Base-by-base conservation (phyloP, 306 rosid species). In the Citrullus colocynthis region DNA sequence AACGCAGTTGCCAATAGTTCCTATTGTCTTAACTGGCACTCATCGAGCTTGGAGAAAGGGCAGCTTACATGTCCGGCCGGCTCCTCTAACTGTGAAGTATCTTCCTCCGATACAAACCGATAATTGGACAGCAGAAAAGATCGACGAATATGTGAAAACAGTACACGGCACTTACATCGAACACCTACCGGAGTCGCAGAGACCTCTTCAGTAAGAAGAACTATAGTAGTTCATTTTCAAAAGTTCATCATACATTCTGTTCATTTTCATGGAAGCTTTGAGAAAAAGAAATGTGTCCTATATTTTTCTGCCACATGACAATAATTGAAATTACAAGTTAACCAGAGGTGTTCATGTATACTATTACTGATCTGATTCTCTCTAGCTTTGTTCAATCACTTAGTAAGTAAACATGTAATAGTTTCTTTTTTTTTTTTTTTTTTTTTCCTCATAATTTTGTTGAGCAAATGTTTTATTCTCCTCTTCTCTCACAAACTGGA, bases 41-140 rank as follows among this genome's bases (percentile, higher is more conserved):
- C 90, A 90, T 76, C 80, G 30, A 24, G 92, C 92, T 9, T 85
- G 95, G 90, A 85, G 87, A 78, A 90, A 90, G 79, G 95, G 86
- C 44, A 77, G 92, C 82, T 81, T 85, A 65, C 92, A 56, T 60
- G 82, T 90, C 10, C 80, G 92, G 13, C 87, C 89, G 0, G 79
- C 87, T 0, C 95, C 90, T 52, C 82, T 90, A 17, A 64, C 82
- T 0, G 70, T 86, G 37, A 88, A 87, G 82, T 88, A 78, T 78
- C 89, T 90, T 61, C 84, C 90, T 80, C 92, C 89, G 0, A 84
- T 90, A 78, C 80, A 54, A 57, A 90, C 92, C 36, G 69, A 78
- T 44, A 79, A 57, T 81, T 88, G 95, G 92, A 82, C 78, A 0
- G 83, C 16, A 14, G 90, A 87, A 8, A 90, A 81, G 77, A 81